Base-by-base conservation (phyloP, 352 stramenopile genomes). In the Pythium rishiriense region DNA sequence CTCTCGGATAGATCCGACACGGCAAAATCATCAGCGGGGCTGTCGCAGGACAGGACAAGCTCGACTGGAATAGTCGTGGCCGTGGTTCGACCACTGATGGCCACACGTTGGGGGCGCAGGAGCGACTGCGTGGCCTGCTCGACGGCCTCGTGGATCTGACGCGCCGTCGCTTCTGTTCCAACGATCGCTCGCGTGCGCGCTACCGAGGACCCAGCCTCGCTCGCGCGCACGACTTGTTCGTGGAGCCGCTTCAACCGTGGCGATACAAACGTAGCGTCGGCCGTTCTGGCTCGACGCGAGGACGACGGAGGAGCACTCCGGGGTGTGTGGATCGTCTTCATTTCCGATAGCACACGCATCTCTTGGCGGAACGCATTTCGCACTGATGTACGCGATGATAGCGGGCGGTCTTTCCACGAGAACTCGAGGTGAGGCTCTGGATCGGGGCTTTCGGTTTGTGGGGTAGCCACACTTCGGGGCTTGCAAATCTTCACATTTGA, bases 321-420 rank as follows among this genome's bases (percentile, higher is more conserved):
- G 21, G 70, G 66, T 0, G 47, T 57, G 21, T 73, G 62, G 5
- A 66, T 49, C 21, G 69, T 54, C 21, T 68, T 75, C 24, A 71
- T 60, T 10, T 83, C 68, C 41, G 59, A 35, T 41, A 77, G 62
- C 21, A 64, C 66, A n/a, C 74, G 67, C 15, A 66, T 58, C 25
- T 88, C 66, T 29, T 88, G 78, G 10, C 72, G 75, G 37, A 77
- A 72, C 10, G 80, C 80, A 21, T 78, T 87, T 9, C 80, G 72
- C 33, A 91, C 66, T 0, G 82, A 75, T n/a, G 70, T 62, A 11
- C 82, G 72, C 1, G 82, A 87, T 4, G 75, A 67, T 42, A 88
- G 56, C 1, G 80, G 78, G 0, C 78, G 76, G 2, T 76, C 68
- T 62, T 73, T 77, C 77, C 77, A 90, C 14, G 66, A 78, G 35